A percentile compares a stretch with the other conserved stretches of the same genome.
phyloP scores from a whole-genome alignment of 192 early-diverging fungal genomes.

The Linnemannia schmuckeri region DNA sequence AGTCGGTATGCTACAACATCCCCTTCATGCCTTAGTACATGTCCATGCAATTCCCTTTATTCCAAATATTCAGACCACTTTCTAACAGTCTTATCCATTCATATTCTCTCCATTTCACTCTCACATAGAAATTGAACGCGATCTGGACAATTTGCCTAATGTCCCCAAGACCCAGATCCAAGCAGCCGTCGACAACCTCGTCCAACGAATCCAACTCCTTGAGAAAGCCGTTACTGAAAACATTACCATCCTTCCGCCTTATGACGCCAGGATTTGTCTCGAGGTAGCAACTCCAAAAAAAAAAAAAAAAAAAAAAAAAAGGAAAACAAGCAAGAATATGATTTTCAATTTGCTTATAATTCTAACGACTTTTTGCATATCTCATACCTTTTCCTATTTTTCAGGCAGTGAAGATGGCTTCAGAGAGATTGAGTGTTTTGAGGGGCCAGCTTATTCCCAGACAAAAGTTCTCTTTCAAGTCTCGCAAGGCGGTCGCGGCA shows the following conservation, averaged over 20 bases:
- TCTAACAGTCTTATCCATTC: neutral
- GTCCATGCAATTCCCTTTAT: neutral
- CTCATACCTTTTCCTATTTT: neutral
- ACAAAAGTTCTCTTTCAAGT: constrained; percentile 78
- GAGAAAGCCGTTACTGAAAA: constrained; percentile 70
- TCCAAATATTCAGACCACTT: neutral
- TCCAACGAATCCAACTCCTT: constrained; percentile 62
- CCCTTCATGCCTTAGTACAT: neutral
- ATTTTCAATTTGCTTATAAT: too few relatives aligned
- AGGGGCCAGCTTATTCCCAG: constrained; percentile 61
- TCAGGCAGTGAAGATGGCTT: constrained; percentile 63
- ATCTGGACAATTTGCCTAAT: neutral
- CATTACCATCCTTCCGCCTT: constrained; percentile 66
- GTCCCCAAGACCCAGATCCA: constrained; percentile 37
- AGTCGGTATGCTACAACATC: constrained; percentile 16
- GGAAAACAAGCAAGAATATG: too few relatives aligned
- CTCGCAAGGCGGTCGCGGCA: constrained; percentile 37
- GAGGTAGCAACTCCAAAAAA: constrained; percentile 51
- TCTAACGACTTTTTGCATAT: too few relatives aligned
- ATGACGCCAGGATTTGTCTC: constrained; percentile 71
- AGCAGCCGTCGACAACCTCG: constrained; percentile 40
- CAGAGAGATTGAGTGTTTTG: constrained; percentile 39
- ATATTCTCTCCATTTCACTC: too few relatives aligned
- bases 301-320: neutral
- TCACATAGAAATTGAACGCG: constrained; percentile 24